These are phyloP conservation scores for Aschersonia sp. DNA, from an alignment of 2,329 filamentous ascomycete genomes.

Conservation along the genomic window DNA sequence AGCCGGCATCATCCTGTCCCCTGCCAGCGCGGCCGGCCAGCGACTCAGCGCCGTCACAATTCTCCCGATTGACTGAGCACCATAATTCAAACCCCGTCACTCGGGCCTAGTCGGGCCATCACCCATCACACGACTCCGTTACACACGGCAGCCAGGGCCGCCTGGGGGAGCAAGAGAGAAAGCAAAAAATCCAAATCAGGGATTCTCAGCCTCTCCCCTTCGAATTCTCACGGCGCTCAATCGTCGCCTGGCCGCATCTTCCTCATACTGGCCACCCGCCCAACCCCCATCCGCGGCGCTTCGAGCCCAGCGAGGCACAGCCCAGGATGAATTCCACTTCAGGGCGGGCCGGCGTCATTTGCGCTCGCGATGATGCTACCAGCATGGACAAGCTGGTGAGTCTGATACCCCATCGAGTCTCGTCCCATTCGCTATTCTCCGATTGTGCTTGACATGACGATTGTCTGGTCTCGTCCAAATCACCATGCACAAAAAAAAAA, in stretches of 20 bases:
- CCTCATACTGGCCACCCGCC: not conserved
- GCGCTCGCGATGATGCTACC: conserved; percentile 34
- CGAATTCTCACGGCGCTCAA: conserved; percentile 1
- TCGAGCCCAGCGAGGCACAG: conserved; percentile 6
- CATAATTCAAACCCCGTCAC: conserved; percentile 8
- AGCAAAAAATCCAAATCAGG: conserved; percentile 2
- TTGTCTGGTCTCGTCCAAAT: too few species aligned
- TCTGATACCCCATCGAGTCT: conserved; percentile 6
- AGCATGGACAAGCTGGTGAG: conserved; percentile 47
- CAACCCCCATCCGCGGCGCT: conserved; percentile 5
- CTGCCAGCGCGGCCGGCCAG: not conserved
- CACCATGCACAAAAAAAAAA: too few species aligned
- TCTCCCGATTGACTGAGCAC: not conserved
- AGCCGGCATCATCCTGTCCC: too few species aligned
- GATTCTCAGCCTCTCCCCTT: not conserved
- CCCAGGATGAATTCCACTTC: conserved; percentile 26
- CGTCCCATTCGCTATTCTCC: conserved; percentile 1
- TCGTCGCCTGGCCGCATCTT: conserved; percentile 1
- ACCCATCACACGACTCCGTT: conserved; percentile 8
- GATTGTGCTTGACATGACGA: not conserved
- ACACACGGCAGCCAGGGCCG: conserved; percentile 4
- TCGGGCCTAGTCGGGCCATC: conserved; percentile 6
- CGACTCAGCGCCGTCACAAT: not conserved
- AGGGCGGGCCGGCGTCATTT: conserved; percentile 43
- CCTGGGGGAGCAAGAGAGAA: not conserved